Conservation (phyloP, 768 basidiomycete genomes). For the Pulveroboletus sp. region DNA sequence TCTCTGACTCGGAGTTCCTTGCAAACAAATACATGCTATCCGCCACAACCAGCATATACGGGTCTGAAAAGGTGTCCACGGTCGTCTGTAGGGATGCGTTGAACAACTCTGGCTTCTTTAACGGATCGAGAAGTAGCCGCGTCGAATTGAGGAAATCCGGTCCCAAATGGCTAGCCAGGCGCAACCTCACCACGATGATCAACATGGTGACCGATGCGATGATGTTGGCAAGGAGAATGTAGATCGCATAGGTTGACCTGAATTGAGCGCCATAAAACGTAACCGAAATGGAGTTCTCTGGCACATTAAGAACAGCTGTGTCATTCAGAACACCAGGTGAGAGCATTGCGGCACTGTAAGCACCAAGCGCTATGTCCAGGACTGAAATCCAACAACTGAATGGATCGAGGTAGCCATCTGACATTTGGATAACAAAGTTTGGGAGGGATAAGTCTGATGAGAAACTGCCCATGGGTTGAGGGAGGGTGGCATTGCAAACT, state of each 20-base stretch:
- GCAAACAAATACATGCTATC: not conserved
- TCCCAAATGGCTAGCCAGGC: not conserved
- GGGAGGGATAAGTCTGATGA: not conserved
- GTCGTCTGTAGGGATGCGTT: not conserved
- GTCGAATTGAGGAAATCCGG: conserved; percentile 3
- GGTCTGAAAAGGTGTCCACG: not conserved
- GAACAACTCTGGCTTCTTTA: conserved; percentile 4
- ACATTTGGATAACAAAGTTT: conserved; percentile 3
- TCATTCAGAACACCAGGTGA: not conserved
- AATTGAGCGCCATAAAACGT: not conserved
- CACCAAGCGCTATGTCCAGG: conserved; percentile 6
- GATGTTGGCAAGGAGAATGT: not conserved
- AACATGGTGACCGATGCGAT: conserved; percentile 3
- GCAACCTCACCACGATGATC: not conserved
- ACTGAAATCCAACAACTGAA: conserved; percentile 2
- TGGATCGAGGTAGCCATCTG: not conserved
- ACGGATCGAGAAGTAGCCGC: not conserved
- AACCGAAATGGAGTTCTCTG: not conserved
- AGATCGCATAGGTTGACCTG: not conserved
- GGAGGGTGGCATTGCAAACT: conserved; percentile 7
- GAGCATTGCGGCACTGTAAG: conserved; percentile 5
- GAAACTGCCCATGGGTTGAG: not conserved
- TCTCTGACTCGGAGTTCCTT: not conserved
- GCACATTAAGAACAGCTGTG: no score
- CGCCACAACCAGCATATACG: conserved; percentile 1